phyloP scores from a whole-genome alignment of 257 asterid species.

The Gentiana dahurica region DNA sequence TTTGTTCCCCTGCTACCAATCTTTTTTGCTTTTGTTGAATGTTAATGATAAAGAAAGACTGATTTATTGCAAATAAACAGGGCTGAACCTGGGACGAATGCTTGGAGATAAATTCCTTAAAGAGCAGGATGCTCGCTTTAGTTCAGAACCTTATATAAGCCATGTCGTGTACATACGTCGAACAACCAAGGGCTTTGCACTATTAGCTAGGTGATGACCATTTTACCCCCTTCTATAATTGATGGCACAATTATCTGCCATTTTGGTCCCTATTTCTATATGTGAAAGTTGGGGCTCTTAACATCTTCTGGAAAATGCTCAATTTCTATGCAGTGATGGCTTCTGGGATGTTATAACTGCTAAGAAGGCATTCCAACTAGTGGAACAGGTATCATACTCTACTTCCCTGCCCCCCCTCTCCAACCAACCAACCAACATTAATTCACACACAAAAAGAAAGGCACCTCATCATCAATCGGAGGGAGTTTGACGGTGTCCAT shows the following conservation, averaged over 20 bases:
- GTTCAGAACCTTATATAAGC: conserved; percentile 87
- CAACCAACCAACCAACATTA: too few relatives aligned
- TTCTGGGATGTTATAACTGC: conserved; percentile 81
- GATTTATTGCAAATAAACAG: conserved; percentile 27
- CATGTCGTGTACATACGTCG: conserved; percentile 40
- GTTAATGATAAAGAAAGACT: conserved; percentile 8
- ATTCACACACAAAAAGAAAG: too few relatives aligned
- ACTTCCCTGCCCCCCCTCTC: too few relatives aligned
- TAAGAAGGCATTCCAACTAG: conserved; percentile 79
- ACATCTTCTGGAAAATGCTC: too few relatives aligned
- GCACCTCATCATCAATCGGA: too few relatives aligned
- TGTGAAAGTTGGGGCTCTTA: too few relatives aligned
- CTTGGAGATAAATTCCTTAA: conserved; percentile 96
- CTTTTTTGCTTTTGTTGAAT: neutral
- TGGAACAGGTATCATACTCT: conserved; percentile 40
- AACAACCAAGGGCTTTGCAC: conserved; percentile 51
- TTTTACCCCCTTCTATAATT: conserved; percentile 1
- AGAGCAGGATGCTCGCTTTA: conserved; percentile 84
- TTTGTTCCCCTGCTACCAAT: neutral
- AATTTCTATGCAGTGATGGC: conserved; percentile 51
- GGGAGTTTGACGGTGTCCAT: too few relatives aligned
- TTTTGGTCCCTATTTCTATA: neutral
- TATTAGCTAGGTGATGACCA: conserved; percentile 72
- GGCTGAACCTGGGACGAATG: conserved; percentile 93
- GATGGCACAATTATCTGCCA: neutral